phyloP scores from a whole-genome alignment of 2,329 filamentous ascomycete genomes.

The Fusarium metavorans region DNA sequence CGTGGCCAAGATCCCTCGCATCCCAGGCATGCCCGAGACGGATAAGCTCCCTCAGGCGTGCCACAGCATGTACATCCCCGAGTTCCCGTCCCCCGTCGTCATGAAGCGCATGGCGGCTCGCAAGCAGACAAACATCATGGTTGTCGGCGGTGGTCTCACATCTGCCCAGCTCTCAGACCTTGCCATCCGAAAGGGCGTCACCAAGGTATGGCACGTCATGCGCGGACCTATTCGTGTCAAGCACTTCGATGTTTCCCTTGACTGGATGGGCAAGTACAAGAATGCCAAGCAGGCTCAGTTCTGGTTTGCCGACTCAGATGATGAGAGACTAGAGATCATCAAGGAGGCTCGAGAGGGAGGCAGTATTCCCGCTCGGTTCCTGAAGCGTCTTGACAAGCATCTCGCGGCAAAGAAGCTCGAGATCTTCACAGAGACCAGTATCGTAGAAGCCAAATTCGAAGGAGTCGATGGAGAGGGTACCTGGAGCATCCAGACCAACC shows the following conservation, averaged over 20 bases:
- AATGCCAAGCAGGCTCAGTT: conserved; percentile 82
- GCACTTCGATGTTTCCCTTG: conserved; percentile 80
- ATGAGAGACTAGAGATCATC: conserved; percentile 75
- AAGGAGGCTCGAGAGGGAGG: conserved; percentile 77
- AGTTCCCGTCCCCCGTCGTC: conserved; percentile 67
- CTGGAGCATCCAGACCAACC: conserved; percentile 63
- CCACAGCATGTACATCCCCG: conserved; percentile 74
- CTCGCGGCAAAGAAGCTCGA: conserved; percentile 62
- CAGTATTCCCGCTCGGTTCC: conserved; percentile 78
- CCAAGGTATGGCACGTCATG: conserved; percentile 78
- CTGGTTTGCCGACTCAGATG: conserved; percentile 79
- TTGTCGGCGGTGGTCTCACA: conserved; percentile 82
- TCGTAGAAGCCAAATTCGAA: conserved; percentile 66
- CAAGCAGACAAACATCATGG: conserved; percentile 71
- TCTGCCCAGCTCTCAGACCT: conserved; percentile 80
- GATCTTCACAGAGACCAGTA: conserved; percentile 68
- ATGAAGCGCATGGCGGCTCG: conserved; percentile 62
- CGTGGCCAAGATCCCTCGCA: conserved; percentile 61
- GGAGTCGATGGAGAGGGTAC: conserved; percentile 47
- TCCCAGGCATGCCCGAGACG: conserved; percentile 49
- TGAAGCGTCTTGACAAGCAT: conserved; percentile 75
- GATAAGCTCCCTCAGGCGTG: conserved; percentile 58
- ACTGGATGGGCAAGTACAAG: conserved; percentile 86
- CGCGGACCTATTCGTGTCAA: conserved; percentile 72
- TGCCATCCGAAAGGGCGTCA: conserved; percentile 72